Percentiles rank a stretch among this genome's conserved stretches.
Evolutionary conservation across 768 basidiomycete genomes (phyloP).

Genomic region (Royoungia palumana): DNA sequence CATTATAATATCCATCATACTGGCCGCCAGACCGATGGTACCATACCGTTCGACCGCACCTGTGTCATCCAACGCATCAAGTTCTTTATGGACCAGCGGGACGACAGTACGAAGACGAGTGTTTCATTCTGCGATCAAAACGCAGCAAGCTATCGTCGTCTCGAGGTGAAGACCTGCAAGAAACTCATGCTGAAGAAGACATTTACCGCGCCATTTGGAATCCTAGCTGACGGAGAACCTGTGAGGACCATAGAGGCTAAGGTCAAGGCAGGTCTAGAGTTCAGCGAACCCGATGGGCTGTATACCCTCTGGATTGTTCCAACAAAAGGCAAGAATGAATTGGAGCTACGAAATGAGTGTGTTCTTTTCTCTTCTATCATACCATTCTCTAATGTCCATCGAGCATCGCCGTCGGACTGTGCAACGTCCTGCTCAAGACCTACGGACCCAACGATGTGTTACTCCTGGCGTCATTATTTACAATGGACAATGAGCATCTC

Average conservation of each 20-base stretch:
- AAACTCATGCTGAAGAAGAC: conserved; percentile 4
- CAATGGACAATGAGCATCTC: background rate
- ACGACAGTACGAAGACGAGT: background rate
- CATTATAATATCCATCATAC: background rate
- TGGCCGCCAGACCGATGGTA: background rate
- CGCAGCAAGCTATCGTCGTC: background rate
- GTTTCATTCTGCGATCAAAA: background rate
- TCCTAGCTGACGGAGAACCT: background rate
- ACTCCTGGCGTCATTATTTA: conserved; percentile 11
- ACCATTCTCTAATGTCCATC: background rate
- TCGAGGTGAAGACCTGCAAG: background rate
- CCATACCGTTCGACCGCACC: background rate
- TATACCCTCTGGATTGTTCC: conserved; percentile 13
- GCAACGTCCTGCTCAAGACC: conserved; percentile 9
- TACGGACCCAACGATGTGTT: conserved; percentile 11
- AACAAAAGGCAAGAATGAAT: background rate
- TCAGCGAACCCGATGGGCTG: background rate
- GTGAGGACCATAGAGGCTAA: no score
- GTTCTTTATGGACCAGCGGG: conserved; percentile 6
- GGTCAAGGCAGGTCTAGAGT: conserved; percentile 4
- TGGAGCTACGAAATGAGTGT: conserved; percentile 4
- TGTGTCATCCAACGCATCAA: no score
- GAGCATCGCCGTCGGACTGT: conserved; percentile 13
- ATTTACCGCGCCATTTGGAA: conserved; percentile 6
- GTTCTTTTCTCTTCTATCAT: background rate